These are phyloP conservation scores for Talaromyces sp. DNA, from an alignment of 2,329 filamentous ascomycete species.

Conservation along the genomic window DNA sequence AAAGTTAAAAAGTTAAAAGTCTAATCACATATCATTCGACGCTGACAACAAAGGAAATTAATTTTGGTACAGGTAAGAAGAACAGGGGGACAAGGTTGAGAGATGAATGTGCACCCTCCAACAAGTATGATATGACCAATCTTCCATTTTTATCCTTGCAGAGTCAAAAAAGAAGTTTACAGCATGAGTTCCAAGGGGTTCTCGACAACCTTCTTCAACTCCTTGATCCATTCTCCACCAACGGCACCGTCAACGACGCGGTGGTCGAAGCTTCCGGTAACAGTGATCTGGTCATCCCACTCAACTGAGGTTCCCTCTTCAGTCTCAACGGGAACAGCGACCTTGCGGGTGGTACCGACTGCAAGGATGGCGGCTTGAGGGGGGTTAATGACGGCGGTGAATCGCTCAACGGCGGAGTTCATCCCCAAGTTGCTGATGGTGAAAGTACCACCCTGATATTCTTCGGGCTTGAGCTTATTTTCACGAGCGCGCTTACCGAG, in stretches of 20 bases:
- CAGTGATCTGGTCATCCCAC: slow-evolving; percentile 96
- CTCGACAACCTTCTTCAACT: slow-evolving; percentile 96
- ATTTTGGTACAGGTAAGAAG: slow-evolving; percentile 21
- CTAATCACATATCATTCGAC: slow-evolving; percentile 18
- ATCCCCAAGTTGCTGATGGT: slow-evolving; percentile 99
- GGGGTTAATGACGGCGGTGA: slow-evolving; percentile 98
- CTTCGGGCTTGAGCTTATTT: slow-evolving; percentile 97
- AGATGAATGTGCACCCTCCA: slow-evolving; percentile 4
- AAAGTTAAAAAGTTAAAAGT: slow-evolving; percentile 10
- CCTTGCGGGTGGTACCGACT: slow-evolving; percentile 92
- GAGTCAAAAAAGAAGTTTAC: slow-evolving; percentile 48
- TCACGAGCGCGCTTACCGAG: slow-evolving; percentile 94
- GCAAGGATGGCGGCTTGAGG: slow-evolving; percentile 94
- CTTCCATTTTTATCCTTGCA: slow-evolving; percentile 1
- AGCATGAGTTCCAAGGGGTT: slow-evolving; percentile 93
- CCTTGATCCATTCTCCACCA: slow-evolving; percentile 92
- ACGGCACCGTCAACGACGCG: slow-evolving; percentile 97
- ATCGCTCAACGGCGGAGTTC: slow-evolving; percentile 93
- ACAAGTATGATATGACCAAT: neutral
- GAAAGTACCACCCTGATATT: slow-evolving; percentile 98
- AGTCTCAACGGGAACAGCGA: slow-evolving; percentile 78
- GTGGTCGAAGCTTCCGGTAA: slow-evolving; percentile 97
- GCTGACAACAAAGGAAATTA: slow-evolving; percentile 19
- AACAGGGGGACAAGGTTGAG: slow-evolving; percentile 8
- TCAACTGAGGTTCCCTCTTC: slow-evolving; percentile 78